A percentile compares a stretch with the other conserved stretches of the same genome.
Evolutionary conservation across 176 grass and related monocot genomes (phyloP).

Genomic region (Thinopyrum elongatum): DNA sequence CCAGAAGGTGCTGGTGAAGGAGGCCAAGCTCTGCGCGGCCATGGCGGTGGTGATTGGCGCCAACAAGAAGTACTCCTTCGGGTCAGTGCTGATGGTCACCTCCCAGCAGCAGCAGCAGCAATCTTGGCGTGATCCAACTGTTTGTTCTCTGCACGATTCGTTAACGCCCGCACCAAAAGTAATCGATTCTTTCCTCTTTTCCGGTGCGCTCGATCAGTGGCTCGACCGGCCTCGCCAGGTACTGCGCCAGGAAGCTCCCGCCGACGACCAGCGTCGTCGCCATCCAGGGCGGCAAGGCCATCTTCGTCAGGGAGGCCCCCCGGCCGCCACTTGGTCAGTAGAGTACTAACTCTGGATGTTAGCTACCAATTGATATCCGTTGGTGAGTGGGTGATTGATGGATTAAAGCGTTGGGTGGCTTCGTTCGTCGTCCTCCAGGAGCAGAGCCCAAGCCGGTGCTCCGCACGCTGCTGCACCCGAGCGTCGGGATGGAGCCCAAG

Average conservation of each 20-base stretch:
- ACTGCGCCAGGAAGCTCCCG: constrained; percentile 90
- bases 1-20: constrained; percentile 75
- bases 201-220: constrained; percentile 39
- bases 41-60: constrained; percentile 71
- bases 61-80: constrained; percentile 74
- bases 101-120: background rate
- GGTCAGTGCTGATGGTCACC: constrained; percentile 35
- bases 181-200: background rate
- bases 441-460: constrained; percentile 63
- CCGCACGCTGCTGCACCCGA: constrained; percentile 67
- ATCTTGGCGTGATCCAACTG: constrained; percentile 48
- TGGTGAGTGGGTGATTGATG: background rate
- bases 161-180: background rate
- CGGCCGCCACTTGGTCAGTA: constrained; percentile 55
- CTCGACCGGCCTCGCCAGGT: constrained; percentile 71
- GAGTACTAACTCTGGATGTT: background rate
- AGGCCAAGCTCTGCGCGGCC: constrained; percentile 85
- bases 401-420: constrained; percentile 7
- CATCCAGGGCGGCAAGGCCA: constrained; percentile 71
- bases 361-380: background rate
- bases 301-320: constrained; percentile 64
- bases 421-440: constrained; percentile 30
- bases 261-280: constrained; percentile 66
- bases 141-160: constrained; percentile 2
- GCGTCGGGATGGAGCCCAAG: constrained; percentile 64